Evolutionary conservation across 2,329 filamentous ascomycete species (phyloP).

Genomic region (Domatiomyces catenatus): DNA sequence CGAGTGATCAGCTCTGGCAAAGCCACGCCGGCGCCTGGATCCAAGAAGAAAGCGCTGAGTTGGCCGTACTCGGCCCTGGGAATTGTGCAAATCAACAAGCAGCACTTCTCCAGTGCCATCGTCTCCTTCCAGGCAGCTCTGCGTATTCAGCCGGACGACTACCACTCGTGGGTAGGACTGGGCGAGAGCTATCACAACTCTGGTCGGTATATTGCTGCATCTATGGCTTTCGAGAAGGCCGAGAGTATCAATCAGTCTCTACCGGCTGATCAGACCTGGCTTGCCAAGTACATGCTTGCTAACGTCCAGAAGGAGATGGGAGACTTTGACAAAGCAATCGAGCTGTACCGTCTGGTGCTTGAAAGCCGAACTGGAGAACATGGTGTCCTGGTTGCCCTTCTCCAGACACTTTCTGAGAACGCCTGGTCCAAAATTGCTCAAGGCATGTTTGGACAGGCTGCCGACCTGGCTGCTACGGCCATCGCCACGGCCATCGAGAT

Average conservation of each 20-base stretch:
- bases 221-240: conserved; percentile 76
- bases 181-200: conserved; percentile 97
- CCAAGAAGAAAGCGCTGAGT: conserved; percentile 80
- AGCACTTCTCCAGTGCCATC: conserved; percentile 76
- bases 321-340: conserved; percentile 71
- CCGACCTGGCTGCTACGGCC: conserved; percentile 52
- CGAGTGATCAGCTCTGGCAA: conserved; percentile 90
- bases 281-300: conserved; percentile 88
- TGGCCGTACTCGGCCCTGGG: conserved; percentile 93
- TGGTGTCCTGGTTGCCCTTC: conserved; percentile 70
- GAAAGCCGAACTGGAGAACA: conserved; percentile 55
- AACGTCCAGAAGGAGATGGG: conserved; percentile 87
- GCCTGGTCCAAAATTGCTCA: conserved; percentile 62
- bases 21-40: conserved; percentile 76
- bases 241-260: conserved; percentile 54
- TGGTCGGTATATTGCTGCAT: conserved; percentile 83
- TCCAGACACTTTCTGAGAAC: conserved; percentile 77
- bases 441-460: conserved; percentile 72
- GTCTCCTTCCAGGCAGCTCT: conserved; percentile 84
- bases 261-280: conserved; percentile 63
- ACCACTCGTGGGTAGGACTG: conserved; percentile 89
- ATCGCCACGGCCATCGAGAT: conserved; percentile 53
- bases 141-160: conserved; percentile 68
- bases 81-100: conserved; percentile 85
- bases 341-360: conserved; percentile 60